Conservation (phyloP, 345 rosid species). For the Bruguiera sexangula region DNA sequence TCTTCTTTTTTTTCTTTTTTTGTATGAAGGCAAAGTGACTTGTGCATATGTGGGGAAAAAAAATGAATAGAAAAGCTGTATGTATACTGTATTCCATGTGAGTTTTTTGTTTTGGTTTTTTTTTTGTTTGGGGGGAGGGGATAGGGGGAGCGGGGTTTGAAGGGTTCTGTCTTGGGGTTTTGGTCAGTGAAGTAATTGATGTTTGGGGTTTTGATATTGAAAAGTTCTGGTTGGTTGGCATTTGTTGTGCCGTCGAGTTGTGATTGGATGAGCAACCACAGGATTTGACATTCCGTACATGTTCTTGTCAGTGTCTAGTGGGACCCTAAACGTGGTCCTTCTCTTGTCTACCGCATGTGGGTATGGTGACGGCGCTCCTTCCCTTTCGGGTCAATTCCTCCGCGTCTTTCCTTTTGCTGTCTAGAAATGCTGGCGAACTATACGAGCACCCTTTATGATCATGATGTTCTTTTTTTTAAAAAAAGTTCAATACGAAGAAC, state of each 20-base stretch:
- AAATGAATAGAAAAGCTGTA: not conserved
- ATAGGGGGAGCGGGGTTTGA: not conserved
- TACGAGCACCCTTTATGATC: not conserved
- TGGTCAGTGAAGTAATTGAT: not conserved
- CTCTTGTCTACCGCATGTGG: not conserved
- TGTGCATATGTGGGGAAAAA: not conserved
- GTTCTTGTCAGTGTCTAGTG: not conserved
- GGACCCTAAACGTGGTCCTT: not conserved
- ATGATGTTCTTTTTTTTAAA: too few species aligned
- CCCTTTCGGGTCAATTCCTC: not conserved
- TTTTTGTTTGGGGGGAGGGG: not conserved
- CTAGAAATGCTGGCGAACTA: not conserved
- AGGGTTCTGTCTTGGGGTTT: too few species aligned
- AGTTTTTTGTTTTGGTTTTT: not conserved
- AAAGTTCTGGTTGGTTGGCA: not conserved
- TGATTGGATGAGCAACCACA: constrained; percentile 32
- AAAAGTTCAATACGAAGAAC: too few species aligned
- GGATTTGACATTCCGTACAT: constrained; percentile 20
- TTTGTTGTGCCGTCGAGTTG: constrained; percentile 26
- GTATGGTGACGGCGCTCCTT: constrained; percentile 18
- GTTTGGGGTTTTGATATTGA: not conserved
- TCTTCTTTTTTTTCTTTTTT: too few species aligned
- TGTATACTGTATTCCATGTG: not conserved
- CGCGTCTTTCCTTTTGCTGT: too few species aligned
- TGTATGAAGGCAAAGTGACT: too few species aligned